Base-by-base conservation (phyloP, 495 filamentous ascomycete species). In the Penicillium herquei region DNA sequence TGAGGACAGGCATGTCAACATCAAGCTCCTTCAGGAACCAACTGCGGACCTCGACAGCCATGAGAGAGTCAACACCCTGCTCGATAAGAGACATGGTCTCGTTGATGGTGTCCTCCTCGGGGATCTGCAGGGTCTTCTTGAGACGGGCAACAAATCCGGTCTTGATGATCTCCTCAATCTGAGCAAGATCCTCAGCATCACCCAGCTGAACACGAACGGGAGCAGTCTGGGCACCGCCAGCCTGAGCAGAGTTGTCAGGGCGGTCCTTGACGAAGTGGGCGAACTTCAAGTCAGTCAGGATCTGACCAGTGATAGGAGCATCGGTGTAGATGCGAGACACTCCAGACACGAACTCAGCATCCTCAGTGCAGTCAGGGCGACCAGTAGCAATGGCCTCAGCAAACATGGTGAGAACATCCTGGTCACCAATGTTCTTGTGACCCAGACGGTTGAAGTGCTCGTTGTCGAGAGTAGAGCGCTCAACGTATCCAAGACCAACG, bases 401-500 rank as follows among this genome's bases (percentile, higher is more conserved):
- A 7, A 70, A 62, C 0, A 58, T 10, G 41, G 80, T 70, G 39
- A 83, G 81, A 21, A 84, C 63, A 47, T 85, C 81, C 6, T 66
- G 67, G 60, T 87, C 83, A 2, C 52, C 55, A 13, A 69, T 51
- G 11, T 49, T 42, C 39, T 70, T 57, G 33, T 51, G 46, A 16
- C 55, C 55, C 3, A 54, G 9, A 6, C 21, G 21, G 10, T 35
- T 6, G 41, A 55, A 55, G n/a, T 55, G 41, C n/a, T 48, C 42
- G 21, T 40, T 42, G 14, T 48, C 40, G 16, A 33, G 6, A n/a
- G 0, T 8, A 5, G 10, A 2, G 1, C 40, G 52, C 0, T 13
- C 50, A 32, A 82, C 57, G 53, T 79, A 80, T 0, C 83, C 83
- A 2, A 82, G 58, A 3, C 81, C 84, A 40, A 75, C 12, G 10